These are phyloP conservation scores for Fomitiporia mediterranea DNA, from an alignment of 1,284 basidiomycete genomes.

Conservation along the genomic window DNA sequence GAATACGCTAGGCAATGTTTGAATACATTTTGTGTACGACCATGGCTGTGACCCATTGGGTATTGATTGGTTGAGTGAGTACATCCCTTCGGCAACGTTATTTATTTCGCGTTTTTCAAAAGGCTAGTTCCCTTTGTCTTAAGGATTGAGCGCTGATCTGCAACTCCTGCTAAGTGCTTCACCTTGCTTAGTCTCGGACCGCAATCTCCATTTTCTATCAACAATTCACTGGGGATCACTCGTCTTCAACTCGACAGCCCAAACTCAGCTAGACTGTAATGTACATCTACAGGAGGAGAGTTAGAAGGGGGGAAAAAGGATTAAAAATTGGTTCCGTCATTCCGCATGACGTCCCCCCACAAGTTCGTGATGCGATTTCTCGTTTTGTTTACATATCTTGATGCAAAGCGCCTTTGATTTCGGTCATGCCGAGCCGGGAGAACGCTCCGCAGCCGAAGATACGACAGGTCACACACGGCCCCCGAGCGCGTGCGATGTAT, in stretches of 20 bases:
- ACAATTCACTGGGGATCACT: background rate
- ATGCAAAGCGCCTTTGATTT: conserved; percentile 1
- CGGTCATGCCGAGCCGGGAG: background rate
- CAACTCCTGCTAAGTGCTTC: background rate
- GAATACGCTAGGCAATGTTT: background rate
- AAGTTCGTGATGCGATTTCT: background rate
- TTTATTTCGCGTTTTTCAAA: background rate
- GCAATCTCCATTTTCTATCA: background rate
- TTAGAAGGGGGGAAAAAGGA: background rate
- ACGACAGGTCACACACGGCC: background rate
- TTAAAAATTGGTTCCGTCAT: background rate
- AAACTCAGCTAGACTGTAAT: background rate
- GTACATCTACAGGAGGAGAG: background rate
- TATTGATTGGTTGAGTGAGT: background rate
- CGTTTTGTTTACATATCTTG: background rate
- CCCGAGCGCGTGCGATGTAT: conserved; percentile 1
- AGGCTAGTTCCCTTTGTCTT: background rate
- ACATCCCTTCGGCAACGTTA: background rate
- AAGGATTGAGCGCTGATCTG: background rate
- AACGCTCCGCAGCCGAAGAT: background rate
- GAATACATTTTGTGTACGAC: background rate
- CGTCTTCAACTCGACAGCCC: background rate
- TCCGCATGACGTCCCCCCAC: background rate
- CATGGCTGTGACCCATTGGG: background rate
- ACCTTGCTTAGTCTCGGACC: background rate